Percentiles rank a stretch among this genome's conserved stretches.
Conservation (phyloP, 768 basidiomycete species). For the Russula emetica region DNA sequence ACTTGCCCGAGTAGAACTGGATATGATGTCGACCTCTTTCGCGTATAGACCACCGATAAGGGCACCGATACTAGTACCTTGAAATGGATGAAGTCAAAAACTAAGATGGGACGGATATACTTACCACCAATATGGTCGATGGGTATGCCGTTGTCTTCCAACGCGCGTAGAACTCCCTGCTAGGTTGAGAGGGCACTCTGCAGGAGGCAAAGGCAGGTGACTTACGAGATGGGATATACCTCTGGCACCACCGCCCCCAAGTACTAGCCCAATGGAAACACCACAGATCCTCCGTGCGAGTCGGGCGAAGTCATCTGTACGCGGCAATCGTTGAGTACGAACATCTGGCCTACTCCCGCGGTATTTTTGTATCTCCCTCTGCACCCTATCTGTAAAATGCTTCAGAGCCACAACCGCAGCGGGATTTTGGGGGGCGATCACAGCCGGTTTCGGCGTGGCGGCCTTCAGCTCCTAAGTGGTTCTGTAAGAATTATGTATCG, state of each 20-base stretch:
- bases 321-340: slow-evolving; percentile 71
- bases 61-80: slow-evolving; percentile 85
- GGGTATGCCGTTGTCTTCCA: slow-evolving; percentile 89
- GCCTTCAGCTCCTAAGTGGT: slow-evolving; percentile 61
- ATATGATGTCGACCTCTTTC: slow-evolving; percentile 86
- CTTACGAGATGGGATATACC: slow-evolving; percentile 70
- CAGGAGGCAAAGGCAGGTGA: slow-evolving; percentile 37
- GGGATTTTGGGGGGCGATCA: slow-evolving; percentile 64
- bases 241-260: slow-evolving; percentile 96
- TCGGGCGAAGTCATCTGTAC: slow-evolving; percentile 88
- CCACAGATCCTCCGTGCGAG: slow-evolving; percentile 89
- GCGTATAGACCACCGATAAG: slow-evolving; percentile 95
- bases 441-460: slow-evolving; percentile 53
- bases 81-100: slow-evolving; percentile 17
- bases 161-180: slow-evolving; percentile 86
- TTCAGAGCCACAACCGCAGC: slow-evolving; percentile 86
- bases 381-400: slow-evolving; percentile 89
- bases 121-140: slow-evolving; percentile 88
- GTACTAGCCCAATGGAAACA: slow-evolving; percentile 86
- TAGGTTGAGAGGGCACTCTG: slow-evolving; percentile 17
- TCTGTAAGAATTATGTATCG: slow-evolving; percentile 6
- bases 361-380: slow-evolving; percentile 84
- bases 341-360: slow-evolving; percentile 58
- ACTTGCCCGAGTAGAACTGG: slow-evolving; percentile 79
- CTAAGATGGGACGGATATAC: slow-evolving; percentile 15